Conservation (phyloP, 2,329 filamentous ascomycete species). For the Zopfia rhizophila region DNA sequence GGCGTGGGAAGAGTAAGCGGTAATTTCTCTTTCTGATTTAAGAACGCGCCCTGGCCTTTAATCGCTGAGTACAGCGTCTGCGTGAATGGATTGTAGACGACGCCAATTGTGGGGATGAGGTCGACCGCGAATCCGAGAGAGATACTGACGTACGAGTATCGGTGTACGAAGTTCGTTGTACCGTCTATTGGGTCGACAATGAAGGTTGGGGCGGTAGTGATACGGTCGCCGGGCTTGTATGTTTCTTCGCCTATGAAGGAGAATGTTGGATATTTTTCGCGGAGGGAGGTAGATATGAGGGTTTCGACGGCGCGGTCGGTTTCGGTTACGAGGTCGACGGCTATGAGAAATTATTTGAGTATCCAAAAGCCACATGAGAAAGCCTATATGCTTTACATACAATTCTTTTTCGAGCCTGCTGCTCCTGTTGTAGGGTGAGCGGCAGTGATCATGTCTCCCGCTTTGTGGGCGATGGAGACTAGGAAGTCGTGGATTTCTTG, state of each 20-base stretch:
- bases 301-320: conserved; percentile 71
- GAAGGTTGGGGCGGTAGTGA: conserved; percentile 77
- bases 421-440: conserved; percentile 55
- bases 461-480: conserved; percentile 56
- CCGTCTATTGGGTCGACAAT: conserved; percentile 86
- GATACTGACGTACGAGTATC: conserved; percentile 77
- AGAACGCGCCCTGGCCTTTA: conserved; percentile 72
- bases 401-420: conserved; percentile 62
- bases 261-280: conserved; percentile 63
- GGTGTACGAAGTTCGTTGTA: conserved; percentile 83
- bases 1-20: conserved; percentile 65
- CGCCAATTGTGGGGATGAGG: conserved; percentile 72
- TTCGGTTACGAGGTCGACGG: conserved; percentile 71
- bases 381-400: conserved; percentile 29
- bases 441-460: conserved; percentile 58
- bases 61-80: conserved; percentile 75
- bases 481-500: conserved; percentile 62
- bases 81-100: conserved; percentile 84
- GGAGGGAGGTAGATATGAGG: conserved; percentile 64
- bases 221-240: conserved; percentile 70
- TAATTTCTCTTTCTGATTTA: conserved; percentile 50
- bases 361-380: background rate
- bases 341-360: conserved; percentile 37
- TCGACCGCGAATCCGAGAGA: conserved; percentile 77
- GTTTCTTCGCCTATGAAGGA: conserved; percentile 69